Percentiles rank a stretch among this genome's conserved stretches.
These are phyloP conservation scores for Pogostemon cablin DNA, from an alignment of 257 asterid species.

Conservation along the genomic window DNA sequence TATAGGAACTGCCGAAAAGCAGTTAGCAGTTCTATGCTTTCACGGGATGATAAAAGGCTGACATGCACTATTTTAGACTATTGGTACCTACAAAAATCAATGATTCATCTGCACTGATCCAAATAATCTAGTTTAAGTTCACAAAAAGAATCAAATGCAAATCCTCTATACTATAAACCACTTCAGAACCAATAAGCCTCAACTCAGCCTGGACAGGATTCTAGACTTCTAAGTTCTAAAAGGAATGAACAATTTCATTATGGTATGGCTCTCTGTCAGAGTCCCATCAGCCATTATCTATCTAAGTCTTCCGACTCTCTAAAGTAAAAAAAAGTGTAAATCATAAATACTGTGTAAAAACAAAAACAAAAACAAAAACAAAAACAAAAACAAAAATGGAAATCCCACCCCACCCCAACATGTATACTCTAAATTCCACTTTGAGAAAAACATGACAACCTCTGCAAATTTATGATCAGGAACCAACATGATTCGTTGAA, in stretches of 20 bases:
- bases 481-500: too few relatives aligned
- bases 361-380: background rate
- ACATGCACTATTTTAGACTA: too few relatives aligned
- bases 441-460: background rate
- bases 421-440: background rate
- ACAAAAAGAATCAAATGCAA: background rate
- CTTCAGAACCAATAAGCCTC: too few relatives aligned
- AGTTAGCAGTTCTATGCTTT: too few relatives aligned
- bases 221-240: too few relatives aligned
- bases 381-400: background rate
- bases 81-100: too few relatives aligned
- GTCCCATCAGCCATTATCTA: background rate
- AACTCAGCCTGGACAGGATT: too few relatives aligned
- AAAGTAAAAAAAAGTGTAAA: background rate
- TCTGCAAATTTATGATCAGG: background rate
- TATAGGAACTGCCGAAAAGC: too few relatives aligned
- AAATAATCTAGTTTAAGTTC: background rate
- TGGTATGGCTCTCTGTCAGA: too few relatives aligned
- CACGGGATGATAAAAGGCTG: too few relatives aligned
- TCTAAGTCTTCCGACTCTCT: background rate
- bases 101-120: too few relatives aligned
- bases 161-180: background rate
- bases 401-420: background rate
- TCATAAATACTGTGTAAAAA: background rate
- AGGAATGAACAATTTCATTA: too few relatives aligned